phyloP scores from a whole-genome alignment of 73 alveolate species.

The Paramecium octaurelia region DNA sequence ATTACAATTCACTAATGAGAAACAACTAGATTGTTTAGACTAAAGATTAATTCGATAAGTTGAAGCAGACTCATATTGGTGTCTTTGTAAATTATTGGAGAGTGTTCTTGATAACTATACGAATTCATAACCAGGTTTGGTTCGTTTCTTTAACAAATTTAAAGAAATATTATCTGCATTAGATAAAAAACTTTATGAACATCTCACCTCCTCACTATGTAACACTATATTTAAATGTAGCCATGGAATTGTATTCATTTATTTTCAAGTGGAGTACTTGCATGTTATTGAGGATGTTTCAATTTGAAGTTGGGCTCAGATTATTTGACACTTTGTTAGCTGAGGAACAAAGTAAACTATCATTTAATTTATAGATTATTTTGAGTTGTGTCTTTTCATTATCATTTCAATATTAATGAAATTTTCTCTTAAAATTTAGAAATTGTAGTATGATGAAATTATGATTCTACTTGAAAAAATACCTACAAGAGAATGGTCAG shows the following conservation, averaged over 20 bases:
- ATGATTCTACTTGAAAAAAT: constrained; percentile 39
- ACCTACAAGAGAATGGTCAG: constrained; percentile 58
- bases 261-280: constrained; percentile 57
- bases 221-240: not conserved
- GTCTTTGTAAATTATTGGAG: constrained; percentile 49
- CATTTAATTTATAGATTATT: not conserved
- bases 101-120: constrained; percentile 54
- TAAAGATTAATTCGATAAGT: constrained; percentile 7
- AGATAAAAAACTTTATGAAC: constrained; percentile 17
- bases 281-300: constrained; percentile 43
- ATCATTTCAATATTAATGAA: constrained; percentile 35
- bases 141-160: constrained; percentile 32
- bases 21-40: not conserved
- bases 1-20: not conserved
- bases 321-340: constrained; percentile 58
- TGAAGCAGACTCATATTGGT: constrained; percentile 63
- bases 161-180: not conserved
- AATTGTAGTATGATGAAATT: constrained; percentile 51
- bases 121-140: constrained; percentile 46
- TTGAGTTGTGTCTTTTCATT: constrained; percentile 40
- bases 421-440: constrained; percentile 45
- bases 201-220: not conserved
- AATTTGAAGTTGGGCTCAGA: constrained; percentile 45
- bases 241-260: constrained; percentile 40
- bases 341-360: constrained; percentile 17